phyloP scores from a whole-genome alignment of 2,329 filamentous ascomycete genomes.

The Fusarium sp. region DNA sequence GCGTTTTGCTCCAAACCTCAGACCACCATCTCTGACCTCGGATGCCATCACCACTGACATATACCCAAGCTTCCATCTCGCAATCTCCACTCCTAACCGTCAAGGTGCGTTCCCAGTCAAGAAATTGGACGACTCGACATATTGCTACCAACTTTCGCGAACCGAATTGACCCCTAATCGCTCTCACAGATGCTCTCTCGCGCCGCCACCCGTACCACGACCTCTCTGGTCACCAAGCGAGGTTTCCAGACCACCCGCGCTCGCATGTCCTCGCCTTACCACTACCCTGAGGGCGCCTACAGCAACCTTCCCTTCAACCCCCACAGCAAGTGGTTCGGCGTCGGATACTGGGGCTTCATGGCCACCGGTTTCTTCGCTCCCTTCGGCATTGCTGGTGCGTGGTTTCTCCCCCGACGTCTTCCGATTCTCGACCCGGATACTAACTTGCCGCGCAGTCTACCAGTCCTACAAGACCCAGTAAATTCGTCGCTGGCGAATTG shows the following conservation, averaged over 20 bases:
- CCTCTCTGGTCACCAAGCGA: constrained; percentile 83
- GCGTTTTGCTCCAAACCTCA: constrained; percentile 52
- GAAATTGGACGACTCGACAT: constrained; percentile 13
- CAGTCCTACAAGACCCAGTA: constrained; percentile 59
- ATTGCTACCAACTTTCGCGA: constrained; percentile 1
- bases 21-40: constrained; percentile 51
- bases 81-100: constrained; percentile 48
- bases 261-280: constrained; percentile 91
- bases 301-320: constrained; percentile 98
- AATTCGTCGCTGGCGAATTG: constrained; percentile 38
- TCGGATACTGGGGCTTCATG: constrained; percentile 84
- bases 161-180: constrained; percentile 58
- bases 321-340: constrained; percentile 84
- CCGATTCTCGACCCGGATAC: constrained; percentile 30
- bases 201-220: constrained; percentile 73
- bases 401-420: constrained; percentile 37
- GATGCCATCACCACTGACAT: constrained; percentile 47
- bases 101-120: constrained; percentile 46
- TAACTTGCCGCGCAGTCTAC: constrained; percentile 59
- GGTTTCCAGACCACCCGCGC: constrained; percentile 93
- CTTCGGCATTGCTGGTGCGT: constrained; percentile 74
- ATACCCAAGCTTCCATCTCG: constrained; percentile 47
- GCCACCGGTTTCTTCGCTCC: constrained; percentile 69
- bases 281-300: constrained; percentile 97
- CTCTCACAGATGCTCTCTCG: constrained; percentile 84